These are phyloP conservation scores for Viola odorata DNA, from an alignment of 345 rosid species.

Conservation along the genomic window DNA sequence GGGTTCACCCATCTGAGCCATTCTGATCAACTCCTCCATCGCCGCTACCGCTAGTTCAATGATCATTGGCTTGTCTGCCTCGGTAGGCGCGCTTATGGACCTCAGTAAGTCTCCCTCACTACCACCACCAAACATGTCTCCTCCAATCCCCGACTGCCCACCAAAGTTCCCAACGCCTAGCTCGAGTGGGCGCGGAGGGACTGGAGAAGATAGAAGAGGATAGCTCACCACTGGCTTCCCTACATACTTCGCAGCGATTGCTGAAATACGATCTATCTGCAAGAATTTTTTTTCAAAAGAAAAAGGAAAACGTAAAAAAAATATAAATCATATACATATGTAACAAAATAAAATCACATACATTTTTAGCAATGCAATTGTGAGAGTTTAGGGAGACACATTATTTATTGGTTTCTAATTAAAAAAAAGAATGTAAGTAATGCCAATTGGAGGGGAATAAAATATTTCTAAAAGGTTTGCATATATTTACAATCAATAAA, in stretches of 20 bases:
- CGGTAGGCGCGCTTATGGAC: slow-evolving; percentile 46
- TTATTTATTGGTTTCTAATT: no score
- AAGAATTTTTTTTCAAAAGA: neutral
- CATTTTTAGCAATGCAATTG: no score
- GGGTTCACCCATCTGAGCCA: slow-evolving; percentile 77
- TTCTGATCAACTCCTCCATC: slow-evolving; percentile 76
- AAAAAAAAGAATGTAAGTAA: no score
- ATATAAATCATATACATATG: no score
- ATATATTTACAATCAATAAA: no score
- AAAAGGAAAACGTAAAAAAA: neutral
- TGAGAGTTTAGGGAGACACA: no score
- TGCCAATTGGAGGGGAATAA: no score
- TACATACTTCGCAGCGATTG: slow-evolving; percentile 90
- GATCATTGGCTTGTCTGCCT: slow-evolving; percentile 57
- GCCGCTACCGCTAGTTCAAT: slow-evolving; percentile 81
- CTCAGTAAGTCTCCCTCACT: slow-evolving; percentile 67
- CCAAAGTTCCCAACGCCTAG: slow-evolving; percentile 54
- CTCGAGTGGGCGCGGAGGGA: slow-evolving; percentile 61
- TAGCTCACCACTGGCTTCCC: slow-evolving; percentile 84
- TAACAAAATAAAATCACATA: neutral
- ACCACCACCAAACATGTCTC: slow-evolving; percentile 44
- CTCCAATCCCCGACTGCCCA: slow-evolving; percentile 43
- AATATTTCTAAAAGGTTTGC: no score
- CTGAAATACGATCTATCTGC: slow-evolving; percentile 82
- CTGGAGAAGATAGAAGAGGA: slow-evolving; percentile 59